These are phyloP conservation scores for Logfia minima DNA, from an alignment of 129 eudicot genomes.

Conservation along the genomic window DNA sequence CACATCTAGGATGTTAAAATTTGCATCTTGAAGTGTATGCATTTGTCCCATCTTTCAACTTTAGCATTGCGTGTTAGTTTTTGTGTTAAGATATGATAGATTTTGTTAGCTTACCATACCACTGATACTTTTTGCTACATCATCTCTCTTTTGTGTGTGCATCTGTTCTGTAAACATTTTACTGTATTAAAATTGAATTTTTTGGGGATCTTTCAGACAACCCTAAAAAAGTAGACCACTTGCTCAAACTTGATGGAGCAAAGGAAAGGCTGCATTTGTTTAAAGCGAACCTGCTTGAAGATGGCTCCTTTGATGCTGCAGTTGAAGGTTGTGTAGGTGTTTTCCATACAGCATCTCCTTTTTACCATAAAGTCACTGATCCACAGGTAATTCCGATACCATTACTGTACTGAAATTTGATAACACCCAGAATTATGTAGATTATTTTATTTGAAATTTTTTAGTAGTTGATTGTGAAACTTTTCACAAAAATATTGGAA, in stretches of 20 bases:
- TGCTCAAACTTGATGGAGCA: slow-evolving; percentile 11
- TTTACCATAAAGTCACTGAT: slow-evolving; percentile 7
- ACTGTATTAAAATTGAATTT: not conserved
- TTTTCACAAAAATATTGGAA: not conserved
- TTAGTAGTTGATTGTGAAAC: not conserved
- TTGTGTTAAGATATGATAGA: not conserved
- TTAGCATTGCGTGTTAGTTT: not conserved
- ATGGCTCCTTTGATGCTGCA: slow-evolving; percentile 5
- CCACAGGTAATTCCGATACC: not conserved
- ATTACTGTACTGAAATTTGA: not conserved
- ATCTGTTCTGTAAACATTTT: not conserved
- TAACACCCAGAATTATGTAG: not conserved
- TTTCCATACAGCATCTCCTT: slow-evolving; percentile 3
- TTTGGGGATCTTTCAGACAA: not conserved
- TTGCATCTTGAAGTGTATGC: not conserved
- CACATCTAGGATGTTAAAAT: not conserved
- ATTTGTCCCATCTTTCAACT: not conserved
- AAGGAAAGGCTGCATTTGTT: slow-evolving; percentile 3
- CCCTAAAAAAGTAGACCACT: slow-evolving; percentile 1
- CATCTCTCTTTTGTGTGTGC: not conserved
- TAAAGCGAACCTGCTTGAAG: slow-evolving; percentile 3
- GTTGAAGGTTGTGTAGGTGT: slow-evolving; percentile 9
- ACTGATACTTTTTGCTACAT: not conserved
- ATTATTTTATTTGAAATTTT: too few relatives aligned
- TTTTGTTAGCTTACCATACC: not conserved